Percentiles rank a stretch among this genome's conserved stretches.
These are phyloP conservation scores for Bondarzewia mesenterica DNA, from an alignment of 1,284 basidiomycete species.

Conservation along the genomic window DNA sequence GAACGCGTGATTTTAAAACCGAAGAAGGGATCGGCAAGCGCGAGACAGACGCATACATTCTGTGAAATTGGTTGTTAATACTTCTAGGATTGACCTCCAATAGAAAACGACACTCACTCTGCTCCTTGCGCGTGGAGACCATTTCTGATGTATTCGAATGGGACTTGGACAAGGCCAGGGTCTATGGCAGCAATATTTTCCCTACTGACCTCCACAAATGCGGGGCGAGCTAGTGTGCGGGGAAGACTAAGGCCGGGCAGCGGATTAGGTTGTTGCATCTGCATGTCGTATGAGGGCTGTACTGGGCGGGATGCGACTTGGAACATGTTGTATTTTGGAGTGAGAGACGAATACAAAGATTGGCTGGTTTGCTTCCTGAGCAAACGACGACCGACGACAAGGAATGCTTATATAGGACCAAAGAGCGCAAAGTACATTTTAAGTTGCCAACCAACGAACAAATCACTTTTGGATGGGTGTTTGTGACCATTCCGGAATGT, in stretches of 20 bases:
- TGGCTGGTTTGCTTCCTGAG: slow-evolving; percentile 10
- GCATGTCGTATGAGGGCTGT: slow-evolving; percentile 15
- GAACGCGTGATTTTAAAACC: slow-evolving; percentile 36
- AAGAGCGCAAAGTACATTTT: not conserved
- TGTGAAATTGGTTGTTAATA: slow-evolving; percentile 19
- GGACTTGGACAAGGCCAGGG: slow-evolving; percentile 48
- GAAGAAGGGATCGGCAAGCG: slow-evolving; percentile 37
- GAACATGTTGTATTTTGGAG: slow-evolving; percentile 34
- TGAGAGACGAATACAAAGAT: slow-evolving; percentile 1
- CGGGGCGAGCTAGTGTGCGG: slow-evolving; percentile 45
- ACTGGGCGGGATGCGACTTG: slow-evolving; percentile 39
- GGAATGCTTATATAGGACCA: slow-evolving; percentile 12
- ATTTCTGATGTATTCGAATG: slow-evolving; percentile 51
- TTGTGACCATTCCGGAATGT: slow-evolving; percentile 9
- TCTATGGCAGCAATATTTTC: slow-evolving; percentile 43
- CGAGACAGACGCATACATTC: slow-evolving; percentile 44
- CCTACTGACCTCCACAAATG: slow-evolving; percentile 42
- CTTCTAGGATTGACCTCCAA: not conserved
- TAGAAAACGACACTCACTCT: slow-evolving; percentile 30
- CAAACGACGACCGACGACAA: slow-evolving; percentile 8
- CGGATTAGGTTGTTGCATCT: slow-evolving; percentile 13
- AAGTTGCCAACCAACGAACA: slow-evolving; percentile 9
- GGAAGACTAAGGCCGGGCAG: slow-evolving; percentile 42
- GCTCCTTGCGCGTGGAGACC: slow-evolving; percentile 41
- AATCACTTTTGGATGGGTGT: slow-evolving; percentile 12